Evolutionary conservation across 2,329 filamentous ascomycete species (phyloP).

Genomic region (Elsinoe batatas): DNA sequence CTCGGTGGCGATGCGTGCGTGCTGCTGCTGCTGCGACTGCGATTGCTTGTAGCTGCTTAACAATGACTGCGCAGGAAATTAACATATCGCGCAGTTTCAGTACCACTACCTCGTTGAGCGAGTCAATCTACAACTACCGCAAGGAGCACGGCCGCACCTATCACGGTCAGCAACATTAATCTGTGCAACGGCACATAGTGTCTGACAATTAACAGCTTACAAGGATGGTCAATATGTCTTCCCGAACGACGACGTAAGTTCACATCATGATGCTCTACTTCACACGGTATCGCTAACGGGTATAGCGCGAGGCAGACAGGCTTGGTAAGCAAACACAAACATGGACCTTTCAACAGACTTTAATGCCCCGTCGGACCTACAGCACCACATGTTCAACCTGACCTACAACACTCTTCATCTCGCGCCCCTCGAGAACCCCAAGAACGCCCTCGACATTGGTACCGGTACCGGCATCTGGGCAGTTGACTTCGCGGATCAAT

Average conservation of each 20-base stretch:
- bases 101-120: constrained; percentile 26
- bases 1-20: constrained; percentile 28
- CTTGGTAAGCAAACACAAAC: constrained; percentile 17
- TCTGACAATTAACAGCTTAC: constrained; percentile 22
- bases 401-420: constrained; percentile 37
- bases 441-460: constrained; percentile 41
- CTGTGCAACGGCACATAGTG: background rate
- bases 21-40: background rate
- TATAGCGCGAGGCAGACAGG: constrained; percentile 28
- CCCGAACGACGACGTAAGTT: constrained; percentile 30
- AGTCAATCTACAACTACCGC: constrained; percentile 30
- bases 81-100: constrained; percentile 22
- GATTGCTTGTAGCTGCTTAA: constrained; percentile 12
- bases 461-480: constrained; percentile 50
- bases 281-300: constrained; percentile 9
- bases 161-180: constrained; percentile 21
- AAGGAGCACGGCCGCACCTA: constrained; percentile 30
- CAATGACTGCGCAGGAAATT: background rate
- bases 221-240: constrained; percentile 34
- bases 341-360: background rate
- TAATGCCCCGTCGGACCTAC: constrained; percentile 23
- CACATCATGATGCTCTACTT: background rate
- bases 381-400: constrained; percentile 40
- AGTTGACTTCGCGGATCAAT: constrained; percentile 40
- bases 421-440: constrained; percentile 35